These are phyloP conservation scores for Saccharum spontaneum DNA, from an alignment of 176 grass and related monocot species.

Conservation along the genomic window DNA sequence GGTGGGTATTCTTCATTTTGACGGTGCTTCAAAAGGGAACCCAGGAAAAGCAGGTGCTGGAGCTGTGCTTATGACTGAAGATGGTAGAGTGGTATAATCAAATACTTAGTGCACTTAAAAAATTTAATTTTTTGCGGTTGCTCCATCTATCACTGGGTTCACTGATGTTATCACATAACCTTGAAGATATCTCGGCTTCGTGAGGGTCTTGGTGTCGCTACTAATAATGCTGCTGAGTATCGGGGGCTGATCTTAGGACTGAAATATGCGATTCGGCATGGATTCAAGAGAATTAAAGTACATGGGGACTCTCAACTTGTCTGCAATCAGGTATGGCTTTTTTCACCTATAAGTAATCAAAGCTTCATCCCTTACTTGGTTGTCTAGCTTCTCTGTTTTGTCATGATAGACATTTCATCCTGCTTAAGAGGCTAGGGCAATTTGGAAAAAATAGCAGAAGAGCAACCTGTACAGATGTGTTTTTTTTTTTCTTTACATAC, in stretches of 20 bases:
- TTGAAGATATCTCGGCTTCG: conserved; percentile 71
- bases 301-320: conserved; percentile 76
- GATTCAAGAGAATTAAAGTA: conserved; percentile 66
- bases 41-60: conserved; percentile 87
- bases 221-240: conserved; percentile 91
- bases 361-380: conserved; percentile 11
- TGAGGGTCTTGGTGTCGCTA: conserved; percentile 80
- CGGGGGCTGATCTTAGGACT: conserved; percentile 63
- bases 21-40: conserved; percentile 92
- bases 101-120: conserved; percentile 17
- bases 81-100: conserved; percentile 62
- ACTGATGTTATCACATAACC: conserved; percentile 19
- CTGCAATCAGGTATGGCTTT: conserved; percentile 53
- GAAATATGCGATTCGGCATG: conserved; percentile 61
- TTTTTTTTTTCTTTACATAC: background rate
- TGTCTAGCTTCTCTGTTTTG: conserved; percentile 9
- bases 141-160: conserved; percentile 14
- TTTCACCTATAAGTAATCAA: conserved; percentile 12
- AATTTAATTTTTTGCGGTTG: conserved; percentile 15
- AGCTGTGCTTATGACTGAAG: conserved; percentile 73
- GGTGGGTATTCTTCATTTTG: conserved; percentile 62
- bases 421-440: background rate
- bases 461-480: background rate
- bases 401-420: conserved; percentile 8
- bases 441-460: background rate